A percentile compares a stretch with the other conserved stretches of the same genome.
These are phyloP conservation scores for Candida qinlingensis DNA, from an alignment of 805 yeast species.

Conservation along the genomic window DNA sequence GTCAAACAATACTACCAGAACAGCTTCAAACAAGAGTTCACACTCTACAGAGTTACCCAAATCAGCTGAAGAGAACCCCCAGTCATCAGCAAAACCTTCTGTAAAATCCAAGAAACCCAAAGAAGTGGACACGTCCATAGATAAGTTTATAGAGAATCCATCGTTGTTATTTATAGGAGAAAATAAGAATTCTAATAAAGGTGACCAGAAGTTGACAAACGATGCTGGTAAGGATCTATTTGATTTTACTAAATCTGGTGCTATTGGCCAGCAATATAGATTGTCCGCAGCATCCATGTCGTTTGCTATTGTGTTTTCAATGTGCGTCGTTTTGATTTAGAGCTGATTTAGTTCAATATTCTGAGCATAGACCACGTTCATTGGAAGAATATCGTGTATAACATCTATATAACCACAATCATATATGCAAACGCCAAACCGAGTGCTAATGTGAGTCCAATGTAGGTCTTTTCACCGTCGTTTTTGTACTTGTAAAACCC, in stretches of 20 bases:
- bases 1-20: not conserved
- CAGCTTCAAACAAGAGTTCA: not conserved
- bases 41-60: no score
- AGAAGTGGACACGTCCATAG: not conserved
- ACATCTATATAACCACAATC: no score
- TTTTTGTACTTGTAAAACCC: constrained; percentile 12
- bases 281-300: not conserved
- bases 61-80: no score
- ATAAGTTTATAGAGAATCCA: constrained; percentile 7
- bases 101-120: not conserved
- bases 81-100: not conserved
- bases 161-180: constrained; percentile 5
- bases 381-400: no score
- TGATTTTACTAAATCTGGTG: constrained; percentile 8
- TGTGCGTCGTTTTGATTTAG: no score
- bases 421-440: no score
- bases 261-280: not conserved
- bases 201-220: not conserved
- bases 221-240: constrained; percentile 1
- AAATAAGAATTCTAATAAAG: not conserved
- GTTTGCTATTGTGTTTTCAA: not conserved
- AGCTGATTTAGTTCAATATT: no score
- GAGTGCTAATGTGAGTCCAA: no score
- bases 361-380: no score
- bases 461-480: not conserved